Base-by-base conservation (phyloP, 495 filamentous ascomycete genomes). In the Annulohypoxylon nitens region DNA sequence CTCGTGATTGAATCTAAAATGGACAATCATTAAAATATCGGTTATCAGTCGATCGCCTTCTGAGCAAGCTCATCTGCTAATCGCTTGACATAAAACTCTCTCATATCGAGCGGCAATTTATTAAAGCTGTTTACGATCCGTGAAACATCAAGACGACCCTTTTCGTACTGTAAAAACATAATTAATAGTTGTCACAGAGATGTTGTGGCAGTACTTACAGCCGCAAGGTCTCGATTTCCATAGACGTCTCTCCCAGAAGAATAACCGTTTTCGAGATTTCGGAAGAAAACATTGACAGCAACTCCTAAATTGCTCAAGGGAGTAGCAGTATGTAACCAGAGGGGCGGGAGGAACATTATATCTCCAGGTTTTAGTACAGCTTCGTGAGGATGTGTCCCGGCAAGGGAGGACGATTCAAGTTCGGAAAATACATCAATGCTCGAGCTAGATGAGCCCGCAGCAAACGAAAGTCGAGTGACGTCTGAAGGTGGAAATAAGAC, bases 211-310 rank as follows among this genome's bases (percentile, higher is more conserved):
- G 48, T 34, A 67, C 72, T 70, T 4, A 75, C 72, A 9, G 91
- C 91, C 45, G 90, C 89, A 43, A 97, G 76, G 80, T 98, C 95
- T 10, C 93, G 86, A 78, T 96, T 97, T 5, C 92, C 94, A 77
- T 97, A 97, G 2, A 97, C 91, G 80, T 97, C 94, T 71, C 87
- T 86, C 9, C 94, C 93, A 25, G 87, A 71, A 6, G 93, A 88
- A 80, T 97, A 97, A 2, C 88, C 89, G 12, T 80, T 81, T 25
- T 88, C 82, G 9, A 95, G 81, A 64, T 90, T 91, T 43, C 88
- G 88, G 77, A 97, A 97, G 84, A 96, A 97, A 11, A 94, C 87
- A 75, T 97, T 97, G 4, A 97, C 90, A 1, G 91, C 92, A 5
- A 97, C 83, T 72, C 92, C 93, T 36, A 88, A 73, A 4, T 86